Evolutionary conservation across 345 rosid genomes (phyloP).

Genomic region (Camelina hispida): DNA sequence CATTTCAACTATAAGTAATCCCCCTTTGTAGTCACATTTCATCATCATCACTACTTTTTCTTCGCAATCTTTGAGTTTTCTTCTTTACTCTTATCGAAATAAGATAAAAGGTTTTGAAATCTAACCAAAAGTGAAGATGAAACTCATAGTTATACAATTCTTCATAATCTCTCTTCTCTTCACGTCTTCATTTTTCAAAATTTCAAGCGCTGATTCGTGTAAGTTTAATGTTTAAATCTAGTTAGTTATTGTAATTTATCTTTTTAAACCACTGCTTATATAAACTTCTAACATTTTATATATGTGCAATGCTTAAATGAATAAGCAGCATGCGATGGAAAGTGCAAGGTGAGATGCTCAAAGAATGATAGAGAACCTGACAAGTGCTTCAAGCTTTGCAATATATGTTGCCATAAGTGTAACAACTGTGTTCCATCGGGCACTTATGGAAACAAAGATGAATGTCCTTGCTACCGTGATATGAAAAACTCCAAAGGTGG

Average conservation of each 20-base stretch:
- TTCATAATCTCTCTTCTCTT: conserved; percentile 51
- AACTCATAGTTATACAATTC: conserved; percentile 26
- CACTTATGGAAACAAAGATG: conserved; percentile 33
- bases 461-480: conserved; percentile 42
- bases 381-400: conserved; percentile 24
- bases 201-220: conserved; percentile 46
- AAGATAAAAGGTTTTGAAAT: background rate
- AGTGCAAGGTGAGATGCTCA: conserved; percentile 36
- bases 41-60: background rate
- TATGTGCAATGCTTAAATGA: background rate
- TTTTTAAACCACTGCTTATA: background rate
- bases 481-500: conserved; percentile 10
- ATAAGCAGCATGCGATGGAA: conserved; percentile 27
- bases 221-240: background rate
- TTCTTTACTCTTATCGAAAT: no score
- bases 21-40: background rate
- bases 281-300: background rate
- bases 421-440: conserved; percentile 35
- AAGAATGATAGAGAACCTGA: conserved; percentile 12
- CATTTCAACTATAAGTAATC: background rate
- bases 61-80: background rate
- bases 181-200: conserved; percentile 50
- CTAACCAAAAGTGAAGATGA: conserved; percentile 23
- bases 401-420: conserved; percentile 39
- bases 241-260: background rate